Conservation (phyloP, 345 rosid genomes). For the Bruguiera gymnorhiza region DNA sequence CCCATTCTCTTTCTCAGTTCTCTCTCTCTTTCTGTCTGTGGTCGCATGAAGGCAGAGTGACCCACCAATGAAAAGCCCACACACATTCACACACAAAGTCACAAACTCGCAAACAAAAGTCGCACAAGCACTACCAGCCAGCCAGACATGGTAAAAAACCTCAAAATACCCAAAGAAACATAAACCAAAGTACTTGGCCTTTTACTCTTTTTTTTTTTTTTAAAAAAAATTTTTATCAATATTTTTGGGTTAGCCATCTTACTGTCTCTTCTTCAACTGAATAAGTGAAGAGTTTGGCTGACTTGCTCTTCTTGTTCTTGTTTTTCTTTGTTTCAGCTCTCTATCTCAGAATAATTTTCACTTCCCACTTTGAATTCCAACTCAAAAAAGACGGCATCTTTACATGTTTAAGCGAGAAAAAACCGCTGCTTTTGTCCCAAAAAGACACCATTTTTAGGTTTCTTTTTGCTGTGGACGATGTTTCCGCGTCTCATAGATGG, state of each 20-base stretch:
- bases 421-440: neutral
- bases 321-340: too few species aligned
- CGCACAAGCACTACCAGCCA: conserved; percentile 1
- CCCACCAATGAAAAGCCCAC: conserved; percentile 38
- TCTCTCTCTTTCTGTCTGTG: neutral
- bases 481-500: conserved; percentile 23
- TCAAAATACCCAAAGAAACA: conserved; percentile 15
- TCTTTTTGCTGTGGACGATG: conserved; percentile 16
- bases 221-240: too few species aligned
- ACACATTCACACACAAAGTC: neutral
- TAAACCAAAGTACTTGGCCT: conserved; percentile 8
- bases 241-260: too few species aligned
- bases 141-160: conserved; percentile 11
- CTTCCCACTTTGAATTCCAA: too few species aligned
- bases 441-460: neutral
- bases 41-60: conserved; percentile 31
- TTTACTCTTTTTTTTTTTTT: neutral
- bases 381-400: too few species aligned
- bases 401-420: too few species aligned
- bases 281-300: too few species aligned
- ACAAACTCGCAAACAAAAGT: neutral
- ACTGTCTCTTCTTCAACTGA: too few species aligned
- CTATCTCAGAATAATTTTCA: too few species aligned
- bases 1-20: neutral
- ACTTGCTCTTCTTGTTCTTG: too few species aligned